Percentiles rank a stretch among this genome's conserved stretches.
Conservation (phyloP, 768 basidiomycete genomes). For the Guyanaporus albipodus region DNA sequence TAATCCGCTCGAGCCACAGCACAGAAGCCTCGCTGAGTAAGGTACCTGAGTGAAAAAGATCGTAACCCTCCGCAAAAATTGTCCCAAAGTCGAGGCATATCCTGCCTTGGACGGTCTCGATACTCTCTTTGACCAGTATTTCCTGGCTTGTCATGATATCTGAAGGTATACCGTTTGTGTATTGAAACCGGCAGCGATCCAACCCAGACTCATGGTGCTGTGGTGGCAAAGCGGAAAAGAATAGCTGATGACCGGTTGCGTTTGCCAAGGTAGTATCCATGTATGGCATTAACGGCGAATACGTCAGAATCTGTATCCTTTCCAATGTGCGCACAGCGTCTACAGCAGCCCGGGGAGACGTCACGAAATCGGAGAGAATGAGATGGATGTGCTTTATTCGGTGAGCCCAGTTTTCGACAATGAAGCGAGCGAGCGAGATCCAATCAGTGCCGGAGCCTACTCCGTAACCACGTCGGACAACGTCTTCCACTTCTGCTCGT, state of each 20-base stretch:
- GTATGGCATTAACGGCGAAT: conserved; percentile 5
- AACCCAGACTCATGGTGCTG: background rate
- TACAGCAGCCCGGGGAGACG: background rate
- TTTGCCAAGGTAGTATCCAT: background rate
- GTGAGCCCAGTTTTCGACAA: conserved; percentile 3
- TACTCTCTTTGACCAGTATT: background rate
- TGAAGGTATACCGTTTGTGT: background rate
- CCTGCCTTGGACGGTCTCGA: conserved; percentile 1
- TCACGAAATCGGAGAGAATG: background rate
- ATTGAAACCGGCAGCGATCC: conserved; percentile 1
- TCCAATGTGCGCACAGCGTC: background rate
- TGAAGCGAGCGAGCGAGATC: conserved; percentile 3
- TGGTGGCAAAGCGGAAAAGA: background rate
- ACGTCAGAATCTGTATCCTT: background rate
- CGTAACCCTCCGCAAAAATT: conserved; percentile 2
- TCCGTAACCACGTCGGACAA: conserved; percentile 1
- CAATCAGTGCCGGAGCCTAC: conserved; percentile 1
- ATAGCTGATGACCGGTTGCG: background rate
- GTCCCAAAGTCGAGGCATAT: conserved; percentile 5
- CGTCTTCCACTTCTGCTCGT: background rate
- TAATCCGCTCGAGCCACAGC: background rate
- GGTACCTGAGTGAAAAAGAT: background rate
- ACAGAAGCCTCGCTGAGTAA: background rate
- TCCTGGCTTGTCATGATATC: conserved; percentile 2
- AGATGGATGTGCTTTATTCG: background rate